phyloP scores from a whole-genome alignment of 1,139 yeast genomes.

The Wickerhamomyces sp. region DNA sequence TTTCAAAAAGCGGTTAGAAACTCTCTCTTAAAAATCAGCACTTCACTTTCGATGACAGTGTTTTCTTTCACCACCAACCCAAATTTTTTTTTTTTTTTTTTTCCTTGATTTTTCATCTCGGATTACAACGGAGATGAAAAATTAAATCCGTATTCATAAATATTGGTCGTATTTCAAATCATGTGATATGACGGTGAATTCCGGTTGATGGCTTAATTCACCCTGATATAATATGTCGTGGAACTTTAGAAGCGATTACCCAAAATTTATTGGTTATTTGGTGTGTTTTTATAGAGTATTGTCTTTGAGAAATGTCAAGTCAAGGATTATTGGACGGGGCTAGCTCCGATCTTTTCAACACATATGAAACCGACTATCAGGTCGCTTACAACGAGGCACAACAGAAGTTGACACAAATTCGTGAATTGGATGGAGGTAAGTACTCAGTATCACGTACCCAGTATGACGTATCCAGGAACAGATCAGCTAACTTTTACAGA shows the following conservation, averaged over 20 bases:
- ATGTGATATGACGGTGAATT: not conserved
- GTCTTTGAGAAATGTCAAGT: slow-evolving; percentile 20
- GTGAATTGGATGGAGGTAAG: slow-evolving; percentile 49
- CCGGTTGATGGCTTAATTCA: too few species aligned
- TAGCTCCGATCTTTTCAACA: slow-evolving; percentile 51
- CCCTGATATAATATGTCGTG: too few species aligned
- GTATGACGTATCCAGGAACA: not conserved
- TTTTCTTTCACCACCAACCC: too few species aligned
- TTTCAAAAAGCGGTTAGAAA: too few species aligned
- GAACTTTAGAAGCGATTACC: too few species aligned
- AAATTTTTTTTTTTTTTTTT: not conserved
- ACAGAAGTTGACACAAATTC: slow-evolving; percentile 58
- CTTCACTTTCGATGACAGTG: too few species aligned
- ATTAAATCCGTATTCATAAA: not conserved
- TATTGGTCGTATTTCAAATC: not conserved
- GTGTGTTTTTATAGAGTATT: too few species aligned
- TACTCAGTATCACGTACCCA: slow-evolving; percentile 13
- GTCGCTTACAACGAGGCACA: slow-evolving; percentile 68
- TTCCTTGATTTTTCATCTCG: not conserved
- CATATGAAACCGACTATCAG: slow-evolving; percentile 73
- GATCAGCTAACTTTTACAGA: slow-evolving; percentile 27
- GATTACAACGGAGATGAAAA: not conserved
- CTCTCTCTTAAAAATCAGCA: too few species aligned
- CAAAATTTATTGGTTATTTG: too few species aligned
- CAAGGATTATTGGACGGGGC: slow-evolving; percentile 19